These are phyloP conservation scores for Pseudogymnoascus pannorum DNA, from an alignment of 2,329 filamentous ascomycete genomes.

Conservation along the genomic window DNA sequence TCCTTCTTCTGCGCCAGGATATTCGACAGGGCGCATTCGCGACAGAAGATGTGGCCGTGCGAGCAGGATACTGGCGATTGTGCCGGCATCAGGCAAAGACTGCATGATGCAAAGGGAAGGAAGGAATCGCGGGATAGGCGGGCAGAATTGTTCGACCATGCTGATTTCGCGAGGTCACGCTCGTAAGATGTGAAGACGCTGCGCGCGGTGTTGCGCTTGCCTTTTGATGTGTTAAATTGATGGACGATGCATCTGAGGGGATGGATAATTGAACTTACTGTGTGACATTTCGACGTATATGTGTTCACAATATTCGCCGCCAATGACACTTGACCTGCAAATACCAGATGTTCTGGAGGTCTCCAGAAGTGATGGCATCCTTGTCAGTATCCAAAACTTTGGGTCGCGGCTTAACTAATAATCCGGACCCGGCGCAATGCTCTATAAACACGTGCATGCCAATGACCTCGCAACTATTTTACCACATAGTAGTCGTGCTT, in stretches of 20 bases:
- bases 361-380: not conserved
- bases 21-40: slow-evolving; percentile 86
- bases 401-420: not conserved
- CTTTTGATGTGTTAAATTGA: slow-evolving; percentile 30
- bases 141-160: slow-evolving; percentile 77
- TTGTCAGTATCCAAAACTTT: not conserved
- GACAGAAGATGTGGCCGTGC: slow-evolving; percentile 85
- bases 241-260: not conserved
- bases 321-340: not conserved
- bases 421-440: not conserved
- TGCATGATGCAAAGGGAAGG: slow-evolving; percentile 82
- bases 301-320: not conserved
- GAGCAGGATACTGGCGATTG: slow-evolving; percentile 76
- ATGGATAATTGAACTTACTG: slow-evolving; percentile 33
- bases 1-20: slow-evolving; percentile 89
- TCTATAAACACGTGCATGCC: slow-evolving; percentile 1
- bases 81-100: slow-evolving; percentile 75
- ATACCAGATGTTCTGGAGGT: not conserved
- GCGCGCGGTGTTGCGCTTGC: slow-evolving; percentile 84
- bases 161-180: slow-evolving; percentile 69
- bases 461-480: not conserved
- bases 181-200: slow-evolving; percentile 93
- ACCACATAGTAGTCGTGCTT: not conserved
- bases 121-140: slow-evolving; percentile 86
- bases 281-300: slow-evolving; percentile 37